These are phyloP conservation scores for Tylopilus rubrobrunneus DNA, from an alignment of 768 basidiomycete genomes.

Conservation along the genomic window DNA sequence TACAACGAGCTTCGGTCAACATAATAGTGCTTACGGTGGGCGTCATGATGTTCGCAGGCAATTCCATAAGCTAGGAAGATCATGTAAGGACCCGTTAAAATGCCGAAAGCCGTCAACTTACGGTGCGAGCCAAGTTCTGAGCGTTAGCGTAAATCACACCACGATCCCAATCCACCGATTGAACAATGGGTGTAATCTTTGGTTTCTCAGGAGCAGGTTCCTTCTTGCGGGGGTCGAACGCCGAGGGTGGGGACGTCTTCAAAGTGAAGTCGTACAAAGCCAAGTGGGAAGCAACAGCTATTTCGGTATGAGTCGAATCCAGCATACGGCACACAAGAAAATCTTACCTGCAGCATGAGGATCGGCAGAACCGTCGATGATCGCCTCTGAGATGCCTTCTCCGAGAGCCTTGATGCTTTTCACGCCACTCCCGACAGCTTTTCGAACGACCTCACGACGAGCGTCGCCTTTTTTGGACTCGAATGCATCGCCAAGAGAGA, in stretches of 20 bases:
- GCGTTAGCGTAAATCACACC: conserved; percentile 72
- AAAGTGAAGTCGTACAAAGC: conserved; percentile 73
- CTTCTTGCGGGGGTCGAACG: conserved; percentile 58
- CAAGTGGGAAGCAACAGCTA: conserved; percentile 76
- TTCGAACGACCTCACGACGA: conserved; percentile 65
- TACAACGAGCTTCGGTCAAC: background rate
- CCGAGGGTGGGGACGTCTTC: conserved; percentile 67
- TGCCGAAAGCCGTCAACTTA: conserved; percentile 26
- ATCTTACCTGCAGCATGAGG: conserved; percentile 71
- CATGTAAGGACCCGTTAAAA: background rate
- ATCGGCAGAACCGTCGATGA: conserved; percentile 61
- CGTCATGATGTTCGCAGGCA: conserved; percentile 83
- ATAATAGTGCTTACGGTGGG: conserved; percentile 53
- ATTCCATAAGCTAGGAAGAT: conserved; percentile 63
- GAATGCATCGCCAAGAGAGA: conserved; percentile 58
- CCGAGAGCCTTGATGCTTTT: conserved; percentile 59
- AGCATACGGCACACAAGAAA: background rate
- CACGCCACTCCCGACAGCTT: conserved; percentile 67
- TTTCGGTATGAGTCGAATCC: background rate
- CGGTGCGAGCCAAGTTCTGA: conserved; percentile 79
- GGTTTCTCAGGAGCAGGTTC: conserved; percentile 50
- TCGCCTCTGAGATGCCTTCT: conserved; percentile 59
- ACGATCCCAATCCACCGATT: conserved; percentile 60
- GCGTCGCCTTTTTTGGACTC: conserved; percentile 39
- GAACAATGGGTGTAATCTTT: conserved; percentile 41